Evolutionary conservation across 768 basidiomycete species (phyloP).

Genomic region (Dioszegia aurantiaca): DNA sequence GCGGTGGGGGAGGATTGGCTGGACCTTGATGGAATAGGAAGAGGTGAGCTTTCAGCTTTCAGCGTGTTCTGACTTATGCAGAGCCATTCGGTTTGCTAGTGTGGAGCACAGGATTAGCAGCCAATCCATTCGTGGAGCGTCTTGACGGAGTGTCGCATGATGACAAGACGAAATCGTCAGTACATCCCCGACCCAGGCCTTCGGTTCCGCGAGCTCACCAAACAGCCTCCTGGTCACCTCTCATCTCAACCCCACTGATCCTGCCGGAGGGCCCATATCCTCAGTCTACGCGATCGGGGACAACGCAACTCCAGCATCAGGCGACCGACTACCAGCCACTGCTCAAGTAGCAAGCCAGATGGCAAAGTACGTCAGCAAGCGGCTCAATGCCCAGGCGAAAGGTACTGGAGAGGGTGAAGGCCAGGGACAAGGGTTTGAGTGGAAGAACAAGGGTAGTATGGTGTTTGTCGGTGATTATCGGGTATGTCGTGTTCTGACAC

Average conservation of each 20-base stretch:
- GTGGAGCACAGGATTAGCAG: slow-evolving; percentile 81
- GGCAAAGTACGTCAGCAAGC: slow-evolving; percentile 29
- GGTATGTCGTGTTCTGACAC: slow-evolving; percentile 35
- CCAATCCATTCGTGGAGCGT: slow-evolving; percentile 71
- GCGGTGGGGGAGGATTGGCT: slow-evolving; percentile 31
- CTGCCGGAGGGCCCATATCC: slow-evolving; percentile 59
- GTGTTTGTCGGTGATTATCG: slow-evolving; percentile 77
- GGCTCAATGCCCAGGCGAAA: slow-evolving; percentile 17
- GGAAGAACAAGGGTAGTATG: slow-evolving; percentile 69
- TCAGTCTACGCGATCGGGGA: slow-evolving; percentile 84
- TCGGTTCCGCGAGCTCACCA: neutral
- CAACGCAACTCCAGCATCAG: slow-evolving; percentile 61
- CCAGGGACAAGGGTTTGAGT: slow-evolving; percentile 62
- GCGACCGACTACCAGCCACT: slow-evolving; percentile 67
- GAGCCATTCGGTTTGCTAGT: slow-evolving; percentile 75
- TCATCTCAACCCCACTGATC: slow-evolving; percentile 63
- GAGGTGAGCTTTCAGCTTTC: slow-evolving; percentile 62
- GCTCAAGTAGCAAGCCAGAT: slow-evolving; percentile 59
- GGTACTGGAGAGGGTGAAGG: slow-evolving; percentile 4
- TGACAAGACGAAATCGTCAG: slow-evolving; percentile 60
- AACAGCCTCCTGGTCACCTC: slow-evolving; percentile 57
- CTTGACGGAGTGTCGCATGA: slow-evolving; percentile 65
- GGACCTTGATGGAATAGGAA: slow-evolving; percentile 56
- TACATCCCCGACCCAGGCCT: too few species aligned
- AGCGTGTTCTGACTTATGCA: slow-evolving; percentile 39